Percentiles rank a stretch among this genome's conserved stretches.
These are phyloP conservation scores for Globisporangium polare DNA, from an alignment of 352 stramenopile genomes.

Conservation along the genomic window DNA sequence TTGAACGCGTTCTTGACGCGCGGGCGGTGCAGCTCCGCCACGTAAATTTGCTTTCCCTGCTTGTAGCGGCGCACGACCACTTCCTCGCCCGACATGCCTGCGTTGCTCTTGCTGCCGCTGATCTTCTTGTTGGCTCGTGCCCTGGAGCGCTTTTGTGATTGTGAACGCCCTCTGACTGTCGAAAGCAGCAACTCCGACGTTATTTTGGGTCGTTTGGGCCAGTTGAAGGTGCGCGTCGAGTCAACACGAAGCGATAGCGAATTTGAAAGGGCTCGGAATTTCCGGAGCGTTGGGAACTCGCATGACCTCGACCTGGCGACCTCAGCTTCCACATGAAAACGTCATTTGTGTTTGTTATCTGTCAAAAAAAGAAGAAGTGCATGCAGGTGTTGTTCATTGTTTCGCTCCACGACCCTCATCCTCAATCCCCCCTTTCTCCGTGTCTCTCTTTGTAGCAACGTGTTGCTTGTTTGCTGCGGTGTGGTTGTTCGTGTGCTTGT, in stretches of 20 bases:
- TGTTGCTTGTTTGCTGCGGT: not conserved
- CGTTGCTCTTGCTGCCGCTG: not conserved
- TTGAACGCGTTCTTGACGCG: constrained; percentile 90
- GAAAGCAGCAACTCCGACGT: not conserved
- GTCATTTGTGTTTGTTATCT: constrained; percentile 1
- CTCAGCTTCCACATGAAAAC: constrained; percentile 16
- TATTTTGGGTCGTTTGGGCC: not conserved
- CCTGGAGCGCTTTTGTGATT: not conserved
- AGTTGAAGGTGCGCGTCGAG: not conserved
- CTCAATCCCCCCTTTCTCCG: not conserved
- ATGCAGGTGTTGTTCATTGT: not conserved
- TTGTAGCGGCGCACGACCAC: constrained; percentile 39
- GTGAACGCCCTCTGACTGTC: not conserved
- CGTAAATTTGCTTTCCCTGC: constrained; percentile 52
- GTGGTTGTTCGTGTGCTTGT: not conserved
- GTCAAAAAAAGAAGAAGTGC: constrained; percentile 1
- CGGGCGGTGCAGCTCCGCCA: constrained; percentile 74
- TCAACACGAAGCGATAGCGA: not conserved
- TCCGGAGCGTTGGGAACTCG: too few relatives aligned
- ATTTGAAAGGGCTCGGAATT: too few relatives aligned
- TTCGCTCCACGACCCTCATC: not conserved
- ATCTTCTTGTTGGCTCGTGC: not conserved
- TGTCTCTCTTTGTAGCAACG: not conserved
- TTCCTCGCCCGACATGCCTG: constrained; percentile 3
- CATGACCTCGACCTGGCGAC: too few relatives aligned